Evolutionary conservation across 1,139 yeast genomes (phyloP).

Genomic region (Scheffersomyces quercinus): DNA sequence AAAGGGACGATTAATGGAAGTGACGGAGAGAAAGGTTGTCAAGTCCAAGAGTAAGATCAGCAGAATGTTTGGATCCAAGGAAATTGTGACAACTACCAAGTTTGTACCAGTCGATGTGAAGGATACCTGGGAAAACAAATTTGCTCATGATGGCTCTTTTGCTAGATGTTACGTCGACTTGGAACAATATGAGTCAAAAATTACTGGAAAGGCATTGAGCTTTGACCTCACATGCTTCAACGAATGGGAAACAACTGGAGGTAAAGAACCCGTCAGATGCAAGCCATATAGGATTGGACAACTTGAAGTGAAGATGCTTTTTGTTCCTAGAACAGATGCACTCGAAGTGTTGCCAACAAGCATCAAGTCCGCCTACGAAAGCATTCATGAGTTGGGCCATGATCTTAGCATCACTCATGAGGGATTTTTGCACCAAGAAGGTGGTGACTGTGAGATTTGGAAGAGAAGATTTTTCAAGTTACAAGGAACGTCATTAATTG

Average conservation of each 20-base stretch:
- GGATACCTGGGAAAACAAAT: conserved; percentile 57
- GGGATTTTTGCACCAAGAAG: conserved; percentile 74
- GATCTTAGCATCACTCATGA: conserved; percentile 44
- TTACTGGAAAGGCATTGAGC: conserved; percentile 53
- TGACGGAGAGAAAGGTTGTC: conserved; percentile 52
- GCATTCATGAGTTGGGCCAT: conserved; percentile 46
- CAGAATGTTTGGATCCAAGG: conserved; percentile 51
- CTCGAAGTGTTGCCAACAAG: conserved; percentile 67
- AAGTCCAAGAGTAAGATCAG: conserved; percentile 47
- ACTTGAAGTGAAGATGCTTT: conserved; percentile 72
- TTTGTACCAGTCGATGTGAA: conserved; percentile 50
- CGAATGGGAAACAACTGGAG: conserved; percentile 68
- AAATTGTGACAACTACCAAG: conserved; percentile 52
- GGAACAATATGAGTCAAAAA: conserved; percentile 54
- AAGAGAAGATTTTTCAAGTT: conserved; percentile 64
- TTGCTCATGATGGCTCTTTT: conserved; percentile 87
- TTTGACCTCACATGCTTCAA: conserved; percentile 67
- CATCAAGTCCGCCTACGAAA: conserved; percentile 56
- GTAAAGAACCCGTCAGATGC: conserved; percentile 31
- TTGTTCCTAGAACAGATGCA: conserved; percentile 57
- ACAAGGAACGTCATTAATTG: conserved; percentile 59
- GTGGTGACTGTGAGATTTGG: conserved; percentile 70
- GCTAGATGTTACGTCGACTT: conserved; percentile 73
- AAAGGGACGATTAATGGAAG: conserved; percentile 55
- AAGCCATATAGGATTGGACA: conserved; percentile 67